A percentile compares a stretch with the other conserved stretches of the same genome.
These are phyloP conservation scores for Sclerotiophoma versabilis DNA, from an alignment of 2,329 filamentous ascomycete species.

Conservation along the genomic window DNA sequence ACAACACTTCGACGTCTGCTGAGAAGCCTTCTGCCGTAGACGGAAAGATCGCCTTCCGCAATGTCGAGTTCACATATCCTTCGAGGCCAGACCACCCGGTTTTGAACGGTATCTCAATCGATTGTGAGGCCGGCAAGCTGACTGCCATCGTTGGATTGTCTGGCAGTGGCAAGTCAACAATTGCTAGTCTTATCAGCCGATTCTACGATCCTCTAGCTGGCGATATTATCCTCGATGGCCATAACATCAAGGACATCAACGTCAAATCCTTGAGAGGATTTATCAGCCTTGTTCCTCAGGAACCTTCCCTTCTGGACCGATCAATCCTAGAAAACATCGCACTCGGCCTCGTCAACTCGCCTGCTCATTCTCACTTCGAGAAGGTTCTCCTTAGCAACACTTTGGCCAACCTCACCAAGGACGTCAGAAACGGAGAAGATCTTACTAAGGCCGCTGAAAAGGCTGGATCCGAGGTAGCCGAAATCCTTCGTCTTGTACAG, in stretches of 20 bases:
- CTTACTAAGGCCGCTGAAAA: slow-evolving; percentile 42
- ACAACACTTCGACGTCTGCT: slow-evolving; percentile 44
- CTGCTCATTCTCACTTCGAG: slow-evolving; percentile 51
- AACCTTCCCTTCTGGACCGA: slow-evolving; percentile 59
- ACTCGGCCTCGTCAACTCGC: slow-evolving; percentile 56
- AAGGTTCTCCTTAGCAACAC: slow-evolving; percentile 57
- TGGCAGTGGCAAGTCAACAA: slow-evolving; percentile 53
- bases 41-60: slow-evolving; percentile 58
- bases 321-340: slow-evolving; percentile 64
- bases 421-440: slow-evolving; percentile 60
- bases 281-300: slow-evolving; percentile 58
- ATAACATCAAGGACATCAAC: slow-evolving; percentile 49
- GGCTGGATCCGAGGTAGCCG: slow-evolving; percentile 32
- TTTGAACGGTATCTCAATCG: slow-evolving; percentile 48
- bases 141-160: slow-evolving; percentile 55
- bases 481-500: slow-evolving; percentile 61
- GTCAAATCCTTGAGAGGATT: slow-evolving; percentile 46
- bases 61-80: slow-evolving; percentile 53
- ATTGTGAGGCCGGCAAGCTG: slow-evolving; percentile 47
- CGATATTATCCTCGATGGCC: slow-evolving; percentile 65
- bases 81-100: slow-evolving; percentile 51
- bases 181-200: slow-evolving; percentile 47
- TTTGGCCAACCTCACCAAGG: slow-evolving; percentile 60
- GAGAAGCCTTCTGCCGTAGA: slow-evolving; percentile 28
- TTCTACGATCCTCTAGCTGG: slow-evolving; percentile 57